phyloP scores from a whole-genome alignment of 108 stramenopile species.

The Fragilaria radians region DNA sequence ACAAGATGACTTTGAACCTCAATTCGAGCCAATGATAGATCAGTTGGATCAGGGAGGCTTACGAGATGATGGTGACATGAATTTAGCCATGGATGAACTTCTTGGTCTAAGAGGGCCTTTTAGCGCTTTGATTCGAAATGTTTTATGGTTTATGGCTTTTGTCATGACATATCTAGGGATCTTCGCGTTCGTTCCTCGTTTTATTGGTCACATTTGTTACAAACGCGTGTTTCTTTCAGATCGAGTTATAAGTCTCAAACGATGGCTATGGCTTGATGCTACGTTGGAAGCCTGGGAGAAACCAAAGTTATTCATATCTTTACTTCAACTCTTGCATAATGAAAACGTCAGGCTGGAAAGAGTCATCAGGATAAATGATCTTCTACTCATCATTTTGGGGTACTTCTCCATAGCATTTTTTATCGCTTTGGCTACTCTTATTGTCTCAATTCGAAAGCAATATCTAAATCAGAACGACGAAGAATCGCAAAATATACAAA shows the following conservation, averaged over 20 bases:
- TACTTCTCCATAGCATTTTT: background rate
- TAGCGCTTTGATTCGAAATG: conserved; percentile 68
- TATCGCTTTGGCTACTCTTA: background rate
- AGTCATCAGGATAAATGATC: background rate
- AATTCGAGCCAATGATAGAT: conserved; percentile 64
- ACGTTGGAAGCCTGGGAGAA: conserved; percentile 17
- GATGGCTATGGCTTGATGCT: conserved; percentile 9
- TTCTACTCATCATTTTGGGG: background rate
- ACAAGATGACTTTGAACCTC: conserved; percentile 7
- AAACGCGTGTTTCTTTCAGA: too few species aligned
- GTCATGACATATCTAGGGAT: conserved; percentile 89
- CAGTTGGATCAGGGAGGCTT: conserved; percentile 44
- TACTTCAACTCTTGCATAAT: background rate
- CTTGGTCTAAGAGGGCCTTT: conserved; percentile 90
- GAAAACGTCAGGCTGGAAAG: background rate
- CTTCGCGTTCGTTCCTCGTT: conserved; percentile 79
- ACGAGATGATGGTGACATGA: conserved; percentile 72
- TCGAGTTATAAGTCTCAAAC: background rate
- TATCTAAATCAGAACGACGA: background rate
- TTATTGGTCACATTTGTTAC: conserved; percentile 44
- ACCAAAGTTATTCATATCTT: conserved; percentile 8
- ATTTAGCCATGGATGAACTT: conserved; percentile 87
- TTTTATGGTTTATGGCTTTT: conserved; percentile 86
- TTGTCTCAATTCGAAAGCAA: background rate
- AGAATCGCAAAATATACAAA: background rate